Base-by-base conservation (phyloP, 345 rosid species). In the Eucalyptus erythrocorys region DNA sequence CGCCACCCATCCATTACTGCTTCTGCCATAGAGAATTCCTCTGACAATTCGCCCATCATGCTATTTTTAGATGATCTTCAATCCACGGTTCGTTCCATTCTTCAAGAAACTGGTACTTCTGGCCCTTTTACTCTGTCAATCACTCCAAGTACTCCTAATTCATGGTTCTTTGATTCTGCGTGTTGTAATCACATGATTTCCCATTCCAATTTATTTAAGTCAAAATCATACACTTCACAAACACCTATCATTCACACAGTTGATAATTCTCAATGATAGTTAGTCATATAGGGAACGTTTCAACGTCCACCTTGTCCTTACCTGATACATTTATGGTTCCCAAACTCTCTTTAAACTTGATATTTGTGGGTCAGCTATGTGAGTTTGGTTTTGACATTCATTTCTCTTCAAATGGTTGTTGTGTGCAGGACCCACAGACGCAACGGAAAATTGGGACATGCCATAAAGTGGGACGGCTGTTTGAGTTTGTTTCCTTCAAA, bases 1-100 rank as follows among this genome's bases (percentile, higher is more conserved):
- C 1, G 10, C 34, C 1, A 0, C 51, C 51, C 34, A 13, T 6
- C 71, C 71, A 61, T 4, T 13, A 13, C 3, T 61, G 3, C 19
- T 30, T 4, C 34, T 30, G 4, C 19, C 10, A 61, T 13, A 13
- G 17, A 61, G 71, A 32, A 61, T 61, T 61, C 34, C 34, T 61
- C 8, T 7, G 13, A 61, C 3, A 13, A 2, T 59, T 61, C 71
- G 6, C 13, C 71, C 2, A 7, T 61, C 32, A 59, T 4, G 13
- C 15, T 59, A 27, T 59, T 32, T 27, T 6, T 59, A 27, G 16
- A 27, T 13, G 32, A 59, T 59, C 32, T 59, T 59, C 3, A 4
- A 27, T 51, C 66, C 13, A 48, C 15, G 3, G 1, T 24, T 21
- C 7, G 4, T 59, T 59, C 68, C 32, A 59, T 59, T 27, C 30